Conservation (phyloP, 1,139 yeast genomes). For the Kodamaea derodonti region DNA sequence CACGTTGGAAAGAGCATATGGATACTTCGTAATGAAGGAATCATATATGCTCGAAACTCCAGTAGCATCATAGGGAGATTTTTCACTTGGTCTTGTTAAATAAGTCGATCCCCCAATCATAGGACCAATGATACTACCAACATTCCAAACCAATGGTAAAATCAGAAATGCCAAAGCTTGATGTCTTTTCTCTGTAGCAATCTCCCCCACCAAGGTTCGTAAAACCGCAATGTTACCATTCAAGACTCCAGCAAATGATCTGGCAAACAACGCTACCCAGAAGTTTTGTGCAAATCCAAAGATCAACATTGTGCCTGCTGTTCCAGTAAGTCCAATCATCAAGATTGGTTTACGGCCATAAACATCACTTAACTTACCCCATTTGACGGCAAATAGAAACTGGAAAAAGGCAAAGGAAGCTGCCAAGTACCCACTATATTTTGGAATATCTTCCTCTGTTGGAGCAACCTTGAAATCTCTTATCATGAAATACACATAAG, state of each 20-base stretch:
- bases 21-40: slow-evolving; percentile 37
- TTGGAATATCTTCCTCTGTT: slow-evolving; percentile 30
- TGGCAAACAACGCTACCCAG: slow-evolving; percentile 30
- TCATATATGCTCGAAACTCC: slow-evolving; percentile 10
- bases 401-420: slow-evolving; percentile 37
- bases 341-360: slow-evolving; percentile 33
- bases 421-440: slow-evolving; percentile 36
- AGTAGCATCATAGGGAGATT: slow-evolving; percentile 7
- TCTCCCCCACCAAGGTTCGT: slow-evolving; percentile 35
- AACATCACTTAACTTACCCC: slow-evolving; percentile 33
- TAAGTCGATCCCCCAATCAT: slow-evolving; percentile 48
- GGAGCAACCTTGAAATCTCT: slow-evolving; percentile 36
- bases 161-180: slow-evolving; percentile 37
- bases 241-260: slow-evolving; percentile 31
- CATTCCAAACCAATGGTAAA: slow-evolving; percentile 32
- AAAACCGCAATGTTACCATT: slow-evolving; percentile 38
- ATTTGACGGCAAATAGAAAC: slow-evolving; percentile 33
- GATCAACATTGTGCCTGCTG: slow-evolving; percentile 23
- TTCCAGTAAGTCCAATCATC: slow-evolving; percentile 30
- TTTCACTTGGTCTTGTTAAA: slow-evolving; percentile 28
- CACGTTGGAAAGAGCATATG: slow-evolving; percentile 60
- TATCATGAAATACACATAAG: slow-evolving; percentile 39
- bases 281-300: slow-evolving; percentile 35
- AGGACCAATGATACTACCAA: slow-evolving; percentile 37
- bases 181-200: slow-evolving; percentile 33